Percentiles rank a stretch among this genome's conserved stretches.
phyloP scores from a whole-genome alignment of 2,329 filamentous ascomycete species.

The Colletotrichum gigasporum region DNA sequence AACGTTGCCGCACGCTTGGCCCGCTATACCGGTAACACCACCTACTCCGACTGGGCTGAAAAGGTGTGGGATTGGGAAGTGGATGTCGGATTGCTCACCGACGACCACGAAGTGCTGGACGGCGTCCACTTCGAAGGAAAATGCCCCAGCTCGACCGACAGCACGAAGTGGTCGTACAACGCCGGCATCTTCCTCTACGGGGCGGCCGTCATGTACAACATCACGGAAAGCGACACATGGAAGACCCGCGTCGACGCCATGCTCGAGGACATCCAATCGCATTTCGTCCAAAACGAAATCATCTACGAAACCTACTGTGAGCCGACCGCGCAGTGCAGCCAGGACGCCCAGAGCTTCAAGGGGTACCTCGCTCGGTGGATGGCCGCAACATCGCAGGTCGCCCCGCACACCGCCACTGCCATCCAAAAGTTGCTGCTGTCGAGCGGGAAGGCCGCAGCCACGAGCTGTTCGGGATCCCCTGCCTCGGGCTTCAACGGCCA shows the following conservation, averaged over 20 bases:
- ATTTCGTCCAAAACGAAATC: conserved; percentile 65
- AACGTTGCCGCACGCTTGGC: conserved; percentile 77
- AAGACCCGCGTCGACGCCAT: conserved; percentile 68
- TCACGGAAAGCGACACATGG: conserved; percentile 64
- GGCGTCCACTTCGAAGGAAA: conserved; percentile 53
- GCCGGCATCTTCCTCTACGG: conserved; percentile 72
- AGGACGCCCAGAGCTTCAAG: conserved; percentile 79
- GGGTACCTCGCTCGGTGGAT: conserved; percentile 75
- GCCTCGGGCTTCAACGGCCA: conserved; percentile 58
- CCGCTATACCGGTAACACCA: conserved; percentile 80
- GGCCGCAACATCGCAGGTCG: conserved; percentile 67
- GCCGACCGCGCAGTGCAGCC: conserved; percentile 65
- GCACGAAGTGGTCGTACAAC: conserved; percentile 76
- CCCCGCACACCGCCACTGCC: conserved; percentile 62
- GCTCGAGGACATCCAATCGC: conserved; percentile 52
- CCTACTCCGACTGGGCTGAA: conserved; percentile 80
- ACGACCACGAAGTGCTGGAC: conserved; percentile 63
- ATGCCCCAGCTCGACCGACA: conserved; percentile 68
- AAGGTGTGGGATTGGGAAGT: conserved; percentile 75
- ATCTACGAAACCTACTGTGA: conserved; percentile 77
- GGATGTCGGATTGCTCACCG: conserved; percentile 63
- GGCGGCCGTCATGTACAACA: conserved; percentile 68
- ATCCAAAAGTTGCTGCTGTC: conserved; percentile 67
- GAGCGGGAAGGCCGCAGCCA: conserved; percentile 67
- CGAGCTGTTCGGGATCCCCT: conserved; percentile 68